These are phyloP conservation scores for Corymbia calophylla DNA, from an alignment of 441 rosid species.

Conservation along the genomic window DNA sequence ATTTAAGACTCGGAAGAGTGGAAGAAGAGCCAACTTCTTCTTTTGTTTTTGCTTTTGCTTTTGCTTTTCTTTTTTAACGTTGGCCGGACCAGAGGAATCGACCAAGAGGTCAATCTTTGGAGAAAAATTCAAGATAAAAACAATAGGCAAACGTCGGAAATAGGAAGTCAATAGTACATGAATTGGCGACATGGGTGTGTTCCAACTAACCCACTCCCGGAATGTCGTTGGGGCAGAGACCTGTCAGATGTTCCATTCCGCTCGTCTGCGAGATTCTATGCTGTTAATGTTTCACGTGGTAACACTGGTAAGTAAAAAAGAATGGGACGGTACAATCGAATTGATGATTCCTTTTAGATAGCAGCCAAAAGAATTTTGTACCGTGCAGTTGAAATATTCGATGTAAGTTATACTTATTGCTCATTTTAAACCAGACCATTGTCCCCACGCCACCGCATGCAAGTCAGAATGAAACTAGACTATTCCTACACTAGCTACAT, in stretches of 20 bases:
- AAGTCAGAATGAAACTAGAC: accelerated
- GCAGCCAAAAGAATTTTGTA: accelerated
- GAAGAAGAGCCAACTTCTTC: neutral
- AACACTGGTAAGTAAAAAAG: neutral
- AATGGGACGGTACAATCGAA: neutral
- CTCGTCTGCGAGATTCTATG: neutral
- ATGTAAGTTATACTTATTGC: accelerated
- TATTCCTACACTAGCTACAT: neutral
- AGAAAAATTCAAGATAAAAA: neutral
- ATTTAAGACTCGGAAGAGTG: neutral
- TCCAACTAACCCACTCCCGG: neutral
- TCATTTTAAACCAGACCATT: neutral
- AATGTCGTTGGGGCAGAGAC: neutral
- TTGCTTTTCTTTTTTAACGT: neutral
- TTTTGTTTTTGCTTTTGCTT: too few relatives aligned
- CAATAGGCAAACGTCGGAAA: neutral
- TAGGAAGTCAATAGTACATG: neutral
- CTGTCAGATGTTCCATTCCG: neutral
- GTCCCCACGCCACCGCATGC: accelerated
- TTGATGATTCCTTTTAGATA: neutral
- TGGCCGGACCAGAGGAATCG: neutral
- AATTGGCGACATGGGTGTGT: neutral
- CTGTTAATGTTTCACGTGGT: neutral
- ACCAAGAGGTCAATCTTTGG: neutral
- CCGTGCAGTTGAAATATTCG: accelerated